These are phyloP conservation scores for Bodo saltans DNA, from an alignment of 78 protist genomes.

Conservation along the genomic window DNA sequence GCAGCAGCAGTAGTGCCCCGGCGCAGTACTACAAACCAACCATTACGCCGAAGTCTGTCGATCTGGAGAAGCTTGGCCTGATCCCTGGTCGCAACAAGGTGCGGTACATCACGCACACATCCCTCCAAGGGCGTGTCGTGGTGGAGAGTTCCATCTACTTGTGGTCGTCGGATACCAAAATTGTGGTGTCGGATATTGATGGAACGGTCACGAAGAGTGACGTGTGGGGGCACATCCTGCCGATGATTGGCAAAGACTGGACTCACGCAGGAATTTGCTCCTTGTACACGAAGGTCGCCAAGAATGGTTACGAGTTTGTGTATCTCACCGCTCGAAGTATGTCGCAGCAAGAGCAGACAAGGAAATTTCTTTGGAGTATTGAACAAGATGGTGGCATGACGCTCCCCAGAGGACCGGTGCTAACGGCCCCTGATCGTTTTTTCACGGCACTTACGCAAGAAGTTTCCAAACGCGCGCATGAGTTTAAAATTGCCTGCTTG, in stretches of 20 bases:
- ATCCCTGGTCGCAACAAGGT: slow-evolving; percentile 68
- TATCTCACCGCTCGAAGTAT: slow-evolving; percentile 86
- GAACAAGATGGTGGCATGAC: slow-evolving; percentile 1
- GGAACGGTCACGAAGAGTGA: slow-evolving; percentile 94
- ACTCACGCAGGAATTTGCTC: slow-evolving; percentile 83
- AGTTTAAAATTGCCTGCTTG: slow-evolving; percentile 86
- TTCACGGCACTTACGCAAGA: slow-evolving; percentile 67
- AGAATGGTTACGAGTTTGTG: slow-evolving; percentile 83
- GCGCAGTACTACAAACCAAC: not conserved
- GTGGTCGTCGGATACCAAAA: slow-evolving; percentile 55
- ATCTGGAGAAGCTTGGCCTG: slow-evolving; percentile 54
- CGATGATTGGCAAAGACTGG: slow-evolving; percentile 88
- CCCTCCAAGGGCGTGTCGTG: slow-evolving; percentile 57
- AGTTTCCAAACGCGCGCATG: slow-evolving; percentile 73
- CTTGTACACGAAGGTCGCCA: slow-evolving; percentile 61
- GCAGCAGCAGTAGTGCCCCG: not conserved
- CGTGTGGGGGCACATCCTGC: slow-evolving; percentile 83
- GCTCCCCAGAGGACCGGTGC: slow-evolving; percentile 91
- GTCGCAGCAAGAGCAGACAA: slow-evolving; percentile 20
- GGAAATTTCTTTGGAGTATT: slow-evolving; percentile 34
- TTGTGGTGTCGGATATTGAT: slow-evolving; percentile 88
- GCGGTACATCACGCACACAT: slow-evolving; percentile 58
- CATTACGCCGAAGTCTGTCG: slow-evolving; percentile 50
- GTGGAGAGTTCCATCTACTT: slow-evolving; percentile 54
- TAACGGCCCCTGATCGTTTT: slow-evolving; percentile 86